Percentiles rank a stretch among this genome's conserved stretches.
phyloP scores from a whole-genome alignment of 1,139 yeast genomes.

The Scheffersomyces parashehatae region DNA sequence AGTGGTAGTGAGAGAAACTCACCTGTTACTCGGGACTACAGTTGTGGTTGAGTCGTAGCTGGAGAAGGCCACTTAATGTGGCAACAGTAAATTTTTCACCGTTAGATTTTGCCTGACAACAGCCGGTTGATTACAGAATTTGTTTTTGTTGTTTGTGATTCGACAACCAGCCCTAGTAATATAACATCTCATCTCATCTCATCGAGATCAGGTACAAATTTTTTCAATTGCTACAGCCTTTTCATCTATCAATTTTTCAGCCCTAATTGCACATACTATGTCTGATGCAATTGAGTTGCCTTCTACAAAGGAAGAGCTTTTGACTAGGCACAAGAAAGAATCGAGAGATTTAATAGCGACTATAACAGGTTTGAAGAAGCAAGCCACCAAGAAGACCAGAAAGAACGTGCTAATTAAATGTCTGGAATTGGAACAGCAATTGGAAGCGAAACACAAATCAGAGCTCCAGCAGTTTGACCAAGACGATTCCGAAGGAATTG shows the following conservation, averaged over 20 bases:
- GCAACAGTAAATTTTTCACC: no score
- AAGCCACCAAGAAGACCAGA: constrained; percentile 77
- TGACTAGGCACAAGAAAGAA: constrained; percentile 70
- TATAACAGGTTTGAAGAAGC: constrained; percentile 76
- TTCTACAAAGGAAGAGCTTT: constrained; percentile 44
- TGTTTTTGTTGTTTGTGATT: no score
- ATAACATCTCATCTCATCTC: constrained; percentile 2
- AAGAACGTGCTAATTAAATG: constrained; percentile 59
- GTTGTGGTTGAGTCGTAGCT: no score
- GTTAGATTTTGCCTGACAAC: no score
- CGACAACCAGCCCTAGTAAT: no score
- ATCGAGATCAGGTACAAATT: constrained; percentile 1
- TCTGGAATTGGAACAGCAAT: constrained; percentile 54
- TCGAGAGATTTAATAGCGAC: constrained; percentile 62
- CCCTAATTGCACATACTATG: background rate
- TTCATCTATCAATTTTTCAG: background rate
- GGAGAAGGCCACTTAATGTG: no score
- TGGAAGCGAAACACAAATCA: constrained; percentile 52
- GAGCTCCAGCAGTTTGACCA: constrained; percentile 39
- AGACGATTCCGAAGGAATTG: constrained; percentile 6
- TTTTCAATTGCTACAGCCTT: background rate
- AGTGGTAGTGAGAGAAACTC: no score
- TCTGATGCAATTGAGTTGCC: background rate
- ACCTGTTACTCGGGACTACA: no score
- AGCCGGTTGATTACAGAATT: no score